A percentile compares a stretch with the other conserved stretches of the same genome.
phyloP scores from a whole-genome alignment of 2,329 filamentous ascomycete genomes.

The Zasmidium cellare region DNA sequence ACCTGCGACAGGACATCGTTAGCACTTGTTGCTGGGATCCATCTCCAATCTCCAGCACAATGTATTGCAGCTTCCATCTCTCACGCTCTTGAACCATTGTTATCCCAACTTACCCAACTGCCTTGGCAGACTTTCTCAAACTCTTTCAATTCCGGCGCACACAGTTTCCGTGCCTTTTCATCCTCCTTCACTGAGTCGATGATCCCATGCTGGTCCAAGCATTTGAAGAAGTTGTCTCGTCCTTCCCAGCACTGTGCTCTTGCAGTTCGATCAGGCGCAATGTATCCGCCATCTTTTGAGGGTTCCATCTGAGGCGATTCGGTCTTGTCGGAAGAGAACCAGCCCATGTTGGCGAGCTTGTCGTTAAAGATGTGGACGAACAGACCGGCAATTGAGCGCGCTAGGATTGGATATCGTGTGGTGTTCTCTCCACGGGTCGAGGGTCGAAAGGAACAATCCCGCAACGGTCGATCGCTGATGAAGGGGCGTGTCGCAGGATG shows the following conservation, averaged over 20 bases:
- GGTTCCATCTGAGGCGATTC: slow-evolving; percentile 27
- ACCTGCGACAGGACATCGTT: slow-evolving; percentile 56
- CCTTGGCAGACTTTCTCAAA: slow-evolving; percentile 85
- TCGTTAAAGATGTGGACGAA: background rate
- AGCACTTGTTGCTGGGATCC: background rate
- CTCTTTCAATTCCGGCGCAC: slow-evolving; percentile 58
- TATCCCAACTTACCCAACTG: slow-evolving; percentile 80
- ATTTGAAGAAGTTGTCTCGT: slow-evolving; percentile 83
- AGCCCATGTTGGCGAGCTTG: slow-evolving; percentile 31
- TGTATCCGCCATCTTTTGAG: slow-evolving; percentile 59
- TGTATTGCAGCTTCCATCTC: too few relatives aligned
- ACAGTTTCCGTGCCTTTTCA: slow-evolving; percentile 56
- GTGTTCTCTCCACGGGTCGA: too few relatives aligned
- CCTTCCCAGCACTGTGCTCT: slow-evolving; percentile 86
- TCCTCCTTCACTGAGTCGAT: slow-evolving; percentile 66
- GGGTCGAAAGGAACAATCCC: too few relatives aligned
- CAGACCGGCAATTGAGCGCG: background rate
- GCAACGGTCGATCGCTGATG: background rate
- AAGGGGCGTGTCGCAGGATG: too few relatives aligned
- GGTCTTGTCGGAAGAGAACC: slow-evolving; percentile 34
- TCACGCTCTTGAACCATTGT: too few relatives aligned
- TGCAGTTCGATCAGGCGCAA: slow-evolving; percentile 82
- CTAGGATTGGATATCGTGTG: too few relatives aligned
- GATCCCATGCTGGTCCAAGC: slow-evolving; percentile 79
- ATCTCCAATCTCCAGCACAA: background rate